Conservation (phyloP, 2,329 filamentous ascomycete genomes). For the Exophiala sp. region DNA sequence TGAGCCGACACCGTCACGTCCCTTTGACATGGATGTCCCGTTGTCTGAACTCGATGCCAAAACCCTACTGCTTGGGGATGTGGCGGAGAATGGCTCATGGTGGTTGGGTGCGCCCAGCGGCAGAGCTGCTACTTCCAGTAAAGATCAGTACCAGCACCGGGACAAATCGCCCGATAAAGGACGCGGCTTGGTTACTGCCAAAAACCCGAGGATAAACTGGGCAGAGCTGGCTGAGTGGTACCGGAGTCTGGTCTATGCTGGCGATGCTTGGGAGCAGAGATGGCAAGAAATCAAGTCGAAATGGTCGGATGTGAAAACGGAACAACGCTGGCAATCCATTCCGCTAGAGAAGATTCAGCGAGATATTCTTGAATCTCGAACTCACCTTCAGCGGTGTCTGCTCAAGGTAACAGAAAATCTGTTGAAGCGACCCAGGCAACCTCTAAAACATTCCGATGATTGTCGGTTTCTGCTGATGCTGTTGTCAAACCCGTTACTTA, state of each 20-base stretch:
- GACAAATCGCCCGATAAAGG: conserved; percentile 32
- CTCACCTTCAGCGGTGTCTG: conserved; percentile 62
- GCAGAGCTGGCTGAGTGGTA: conserved; percentile 68
- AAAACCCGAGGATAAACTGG: conserved; percentile 71
- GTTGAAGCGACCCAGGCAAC: conserved; percentile 70
- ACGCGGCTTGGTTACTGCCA: conserved; percentile 47
- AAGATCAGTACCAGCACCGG: conserved; percentile 31
- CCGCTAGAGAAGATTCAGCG: conserved; percentile 35
- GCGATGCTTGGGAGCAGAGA: conserved; percentile 57
- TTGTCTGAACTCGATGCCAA: conserved; percentile 67
- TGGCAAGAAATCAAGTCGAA: conserved; percentile 50
- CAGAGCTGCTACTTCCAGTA: conserved; percentile 35
- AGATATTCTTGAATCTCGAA: conserved; percentile 56
- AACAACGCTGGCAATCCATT: conserved; percentile 39
- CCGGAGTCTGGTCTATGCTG: conserved; percentile 60
- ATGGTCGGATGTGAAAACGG: conserved; percentile 22
- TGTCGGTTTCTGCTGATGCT: conserved; percentile 73
- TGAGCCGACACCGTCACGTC: conserved; percentile 22
- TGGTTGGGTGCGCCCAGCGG: conserved; percentile 57
- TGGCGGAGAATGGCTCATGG: conserved; percentile 77
- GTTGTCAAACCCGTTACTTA: conserved; percentile 69
- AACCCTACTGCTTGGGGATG: conserved; percentile 64
- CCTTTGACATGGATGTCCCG: conserved; percentile 35
- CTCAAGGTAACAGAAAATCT: conserved; percentile 73
- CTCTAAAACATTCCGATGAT: conserved; percentile 62